These are phyloP conservation scores for Plasmodium chabaudi DNA, from an alignment of 169 alveolate species.

Conservation along the genomic window DNA sequence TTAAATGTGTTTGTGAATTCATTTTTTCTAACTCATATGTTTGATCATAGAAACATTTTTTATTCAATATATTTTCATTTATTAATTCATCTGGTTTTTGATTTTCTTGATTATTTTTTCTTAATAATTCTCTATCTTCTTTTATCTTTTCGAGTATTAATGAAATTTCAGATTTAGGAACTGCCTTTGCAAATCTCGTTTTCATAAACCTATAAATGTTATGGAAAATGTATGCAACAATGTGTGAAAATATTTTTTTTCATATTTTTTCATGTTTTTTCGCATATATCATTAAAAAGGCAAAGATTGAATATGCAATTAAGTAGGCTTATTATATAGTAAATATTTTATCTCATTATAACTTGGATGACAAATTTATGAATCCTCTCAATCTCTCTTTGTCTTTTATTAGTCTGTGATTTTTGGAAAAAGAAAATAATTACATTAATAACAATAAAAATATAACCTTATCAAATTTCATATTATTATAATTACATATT, in stretches of 20 bases:
- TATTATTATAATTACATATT: background rate
- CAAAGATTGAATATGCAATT: background rate
- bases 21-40: slow-evolving; percentile 49
- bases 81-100: slow-evolving; percentile 19
- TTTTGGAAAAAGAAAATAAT: background rate
- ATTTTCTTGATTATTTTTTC: slow-evolving; percentile 38
- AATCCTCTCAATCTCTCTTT: slow-evolving; percentile 50
- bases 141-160: slow-evolving; percentile 44
- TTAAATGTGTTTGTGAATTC: slow-evolving; percentile 39
- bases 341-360: slow-evolving; percentile 16
- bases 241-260: background rate
- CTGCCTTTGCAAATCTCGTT: slow-evolving; percentile 54
- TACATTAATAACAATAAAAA: background rate
- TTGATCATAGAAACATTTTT: slow-evolving; percentile 41
- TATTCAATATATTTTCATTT: slow-evolving; percentile 34
- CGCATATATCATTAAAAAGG: background rate
- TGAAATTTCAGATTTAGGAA: slow-evolving; percentile 8
- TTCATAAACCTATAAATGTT: slow-evolving; percentile 40
- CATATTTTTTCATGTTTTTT: background rate
- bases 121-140: slow-evolving; percentile 43
- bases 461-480: background rate
- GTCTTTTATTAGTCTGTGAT: slow-evolving; percentile 60
- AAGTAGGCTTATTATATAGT: background rate
- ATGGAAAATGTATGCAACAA: background rate
- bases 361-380: slow-evolving; percentile 72